Conservation (phyloP, 805 yeast genomes). For the Middelhovenomyces tepae region DNA sequence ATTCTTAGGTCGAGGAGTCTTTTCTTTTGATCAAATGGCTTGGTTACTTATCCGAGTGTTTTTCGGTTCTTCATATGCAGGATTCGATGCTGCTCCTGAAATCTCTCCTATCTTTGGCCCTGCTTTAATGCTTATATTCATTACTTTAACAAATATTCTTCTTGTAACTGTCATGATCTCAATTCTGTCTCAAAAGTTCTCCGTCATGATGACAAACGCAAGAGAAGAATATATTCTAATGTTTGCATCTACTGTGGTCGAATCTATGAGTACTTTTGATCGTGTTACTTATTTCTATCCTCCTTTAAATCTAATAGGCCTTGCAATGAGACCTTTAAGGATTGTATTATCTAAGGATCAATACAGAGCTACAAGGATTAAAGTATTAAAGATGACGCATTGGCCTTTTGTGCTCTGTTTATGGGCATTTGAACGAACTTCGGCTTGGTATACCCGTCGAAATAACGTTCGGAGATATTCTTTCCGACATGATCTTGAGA, state of each 20-base stretch:
- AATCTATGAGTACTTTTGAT: slow-evolving; percentile 26
- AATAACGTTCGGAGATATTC: background rate
- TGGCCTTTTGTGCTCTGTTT: slow-evolving; percentile 22
- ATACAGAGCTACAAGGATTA: slow-evolving; percentile 21
- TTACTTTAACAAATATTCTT: slow-evolving; percentile 23
- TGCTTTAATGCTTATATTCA: slow-evolving; percentile 25
- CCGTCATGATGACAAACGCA: slow-evolving; percentile 26
- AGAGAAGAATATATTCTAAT: slow-evolving; percentile 25
- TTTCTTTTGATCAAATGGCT: slow-evolving; percentile 22
- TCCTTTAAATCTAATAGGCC: slow-evolving; percentile 23
- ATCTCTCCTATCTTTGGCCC: slow-evolving; percentile 26
- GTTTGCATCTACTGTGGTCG: slow-evolving; percentile 25
- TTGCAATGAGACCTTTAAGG: slow-evolving; percentile 23
- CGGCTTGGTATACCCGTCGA: too few species aligned
- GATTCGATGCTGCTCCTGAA: slow-evolving; percentile 25
- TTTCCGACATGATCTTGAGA: slow-evolving; percentile 1
- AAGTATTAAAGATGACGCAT: slow-evolving; percentile 22
- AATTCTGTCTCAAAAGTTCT: slow-evolving; percentile 25
- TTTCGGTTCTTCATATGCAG: slow-evolving; percentile 25
- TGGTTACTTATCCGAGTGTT: slow-evolving; percentile 27
- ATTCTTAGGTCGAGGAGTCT: slow-evolving; percentile 23
- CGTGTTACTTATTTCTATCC: slow-evolving; percentile 27
- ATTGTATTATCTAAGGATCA: slow-evolving; percentile 17
- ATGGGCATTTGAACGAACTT: slow-evolving; percentile 17
- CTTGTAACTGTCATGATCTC: slow-evolving; percentile 28